A percentile compares a stretch with the other conserved stretches of the same genome.
Evolutionary conservation across 129 eudicot species (phyloP).

Genomic region (Tagetes patula): DNA sequence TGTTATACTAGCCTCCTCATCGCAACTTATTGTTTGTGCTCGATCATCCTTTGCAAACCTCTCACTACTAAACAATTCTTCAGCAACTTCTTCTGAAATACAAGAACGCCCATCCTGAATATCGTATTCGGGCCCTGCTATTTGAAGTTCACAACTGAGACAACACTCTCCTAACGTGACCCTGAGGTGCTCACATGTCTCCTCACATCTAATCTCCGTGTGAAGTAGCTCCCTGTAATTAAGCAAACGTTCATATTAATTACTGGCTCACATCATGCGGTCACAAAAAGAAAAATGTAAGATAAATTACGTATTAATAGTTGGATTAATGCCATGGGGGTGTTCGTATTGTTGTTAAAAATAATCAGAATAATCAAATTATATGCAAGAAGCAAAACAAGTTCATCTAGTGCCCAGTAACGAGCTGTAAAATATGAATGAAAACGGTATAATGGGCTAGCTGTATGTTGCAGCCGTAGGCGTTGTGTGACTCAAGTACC

Average conservation of each 20-base stretch:
- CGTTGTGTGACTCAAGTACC: too few relatives aligned
- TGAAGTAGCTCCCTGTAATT: conserved; percentile 68
- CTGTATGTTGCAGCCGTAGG: background rate
- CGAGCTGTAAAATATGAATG: background rate
- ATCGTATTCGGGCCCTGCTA: conserved; percentile 73
- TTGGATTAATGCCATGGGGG: too few relatives aligned
- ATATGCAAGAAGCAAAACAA: too few relatives aligned
- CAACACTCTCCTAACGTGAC: conserved; percentile 63
- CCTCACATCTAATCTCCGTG: conserved; percentile 57
- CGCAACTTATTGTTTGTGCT: conserved; percentile 38
- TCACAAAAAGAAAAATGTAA: background rate
- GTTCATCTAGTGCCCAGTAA: too few relatives aligned
- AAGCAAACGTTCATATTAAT: background rate
- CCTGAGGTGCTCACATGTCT: conserved; percentile 57
- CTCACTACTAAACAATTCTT: conserved; percentile 57
- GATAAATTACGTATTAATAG: too few relatives aligned
- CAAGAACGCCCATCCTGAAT: conserved; percentile 52
- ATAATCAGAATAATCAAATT: too few relatives aligned
- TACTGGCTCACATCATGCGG: background rate
- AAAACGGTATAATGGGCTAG: background rate
- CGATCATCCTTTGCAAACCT: conserved; percentile 36
- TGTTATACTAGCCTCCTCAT: conserved; percentile 50
- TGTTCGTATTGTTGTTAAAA: too few relatives aligned
- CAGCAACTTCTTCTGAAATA: conserved; percentile 51
- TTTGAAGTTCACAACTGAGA: conserved; percentile 78